Conservation (phyloP, 2,329 filamentous ascomycete genomes). For the Fusarium xylarioides region DNA sequence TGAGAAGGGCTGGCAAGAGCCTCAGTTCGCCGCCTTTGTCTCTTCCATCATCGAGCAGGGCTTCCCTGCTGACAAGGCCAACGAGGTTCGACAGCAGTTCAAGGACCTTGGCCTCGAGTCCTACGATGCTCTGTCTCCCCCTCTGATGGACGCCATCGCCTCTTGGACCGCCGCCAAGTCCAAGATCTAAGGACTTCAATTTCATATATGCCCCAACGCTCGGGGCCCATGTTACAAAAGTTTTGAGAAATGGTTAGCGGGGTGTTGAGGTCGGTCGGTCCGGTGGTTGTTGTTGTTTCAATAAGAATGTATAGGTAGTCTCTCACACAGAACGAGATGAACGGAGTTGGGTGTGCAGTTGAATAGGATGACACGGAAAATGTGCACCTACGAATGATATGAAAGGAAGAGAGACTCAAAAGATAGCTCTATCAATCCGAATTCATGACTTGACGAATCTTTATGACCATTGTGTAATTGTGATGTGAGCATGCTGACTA, state of each 20-base stretch:
- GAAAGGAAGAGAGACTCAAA: slow-evolving; percentile 10
- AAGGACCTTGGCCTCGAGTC: slow-evolving; percentile 64
- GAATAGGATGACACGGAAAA: slow-evolving; percentile 1
- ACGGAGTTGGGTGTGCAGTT: slow-evolving; percentile 24
- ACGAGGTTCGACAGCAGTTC: slow-evolving; percentile 63
- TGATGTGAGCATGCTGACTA: neutral
- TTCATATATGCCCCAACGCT: neutral
- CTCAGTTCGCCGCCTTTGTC: slow-evolving; percentile 75
- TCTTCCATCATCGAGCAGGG: slow-evolving; percentile 75
- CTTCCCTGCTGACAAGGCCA: slow-evolving; percentile 64
- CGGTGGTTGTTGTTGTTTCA: slow-evolving; percentile 19
- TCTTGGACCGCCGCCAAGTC: slow-evolving; percentile 63
- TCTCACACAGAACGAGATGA: neutral
- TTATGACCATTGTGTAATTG: neutral
- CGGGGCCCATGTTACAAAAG: slow-evolving; percentile 14
- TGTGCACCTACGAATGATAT: slow-evolving; percentile 8
- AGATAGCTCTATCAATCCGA: slow-evolving; percentile 20
- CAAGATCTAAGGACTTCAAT: slow-evolving; percentile 22
- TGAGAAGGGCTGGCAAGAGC: slow-evolving; percentile 74
- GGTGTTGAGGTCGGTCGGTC: slow-evolving; percentile 12
- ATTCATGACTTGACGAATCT: slow-evolving; percentile 7
- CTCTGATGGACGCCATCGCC: slow-evolving; percentile 70
- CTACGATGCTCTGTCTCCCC: slow-evolving; percentile 70
- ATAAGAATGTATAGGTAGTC: slow-evolving; percentile 2
- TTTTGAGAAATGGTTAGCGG: slow-evolving; percentile 10